Evolutionary conservation across 768 basidiomycete genomes (phyloP).

Genomic region (Boletus edulis): DNA sequence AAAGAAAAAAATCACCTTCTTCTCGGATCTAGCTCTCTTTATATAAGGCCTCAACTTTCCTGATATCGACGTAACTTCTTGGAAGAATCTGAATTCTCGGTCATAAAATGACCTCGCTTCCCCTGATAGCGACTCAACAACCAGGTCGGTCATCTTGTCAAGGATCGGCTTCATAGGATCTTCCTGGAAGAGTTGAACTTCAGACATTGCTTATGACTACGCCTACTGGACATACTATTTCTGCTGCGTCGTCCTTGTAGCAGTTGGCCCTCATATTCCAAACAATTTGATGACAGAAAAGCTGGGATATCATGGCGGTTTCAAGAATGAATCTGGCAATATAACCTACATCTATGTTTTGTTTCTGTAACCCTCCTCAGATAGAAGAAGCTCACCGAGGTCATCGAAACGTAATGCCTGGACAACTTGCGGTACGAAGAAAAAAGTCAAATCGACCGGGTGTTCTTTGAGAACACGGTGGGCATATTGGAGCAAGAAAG

Average conservation of each 20-base stretch:
- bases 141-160: slow-evolving; percentile 78
- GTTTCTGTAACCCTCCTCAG: background rate
- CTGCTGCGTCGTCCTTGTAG: slow-evolving; percentile 86
- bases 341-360: slow-evolving; percentile 57
- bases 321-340: slow-evolving; percentile 95
- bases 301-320: slow-evolving; percentile 93
- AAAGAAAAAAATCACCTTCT: slow-evolving; percentile 60
- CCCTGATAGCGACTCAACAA: slow-evolving; percentile 85
- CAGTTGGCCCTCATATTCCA: slow-evolving; percentile 99
- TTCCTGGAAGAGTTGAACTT: slow-evolving; percentile 48
- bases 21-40: slow-evolving; percentile 92
- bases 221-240: slow-evolving; percentile 53
- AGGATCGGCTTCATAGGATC: slow-evolving; percentile 96
- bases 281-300: slow-evolving; percentile 99
- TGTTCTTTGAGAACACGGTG: slow-evolving; percentile 94
- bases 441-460: slow-evolving; percentile 93
- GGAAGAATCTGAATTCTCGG: slow-evolving; percentile 93
- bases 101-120: slow-evolving; percentile 88
- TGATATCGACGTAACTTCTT: slow-evolving; percentile 96
- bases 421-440: slow-evolving; percentile 98
- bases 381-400: slow-evolving; percentile 52
- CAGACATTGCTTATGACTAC: background rate
- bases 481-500: slow-evolving; percentile 90
- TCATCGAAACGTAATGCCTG: slow-evolving; percentile 92
- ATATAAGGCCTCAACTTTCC: slow-evolving; percentile 96